A percentile compares a stretch with the other conserved stretches of the same genome.
phyloP scores from a whole-genome alignment of 2,329 filamentous ascomycete species.

The Alternaria triticina region DNA sequence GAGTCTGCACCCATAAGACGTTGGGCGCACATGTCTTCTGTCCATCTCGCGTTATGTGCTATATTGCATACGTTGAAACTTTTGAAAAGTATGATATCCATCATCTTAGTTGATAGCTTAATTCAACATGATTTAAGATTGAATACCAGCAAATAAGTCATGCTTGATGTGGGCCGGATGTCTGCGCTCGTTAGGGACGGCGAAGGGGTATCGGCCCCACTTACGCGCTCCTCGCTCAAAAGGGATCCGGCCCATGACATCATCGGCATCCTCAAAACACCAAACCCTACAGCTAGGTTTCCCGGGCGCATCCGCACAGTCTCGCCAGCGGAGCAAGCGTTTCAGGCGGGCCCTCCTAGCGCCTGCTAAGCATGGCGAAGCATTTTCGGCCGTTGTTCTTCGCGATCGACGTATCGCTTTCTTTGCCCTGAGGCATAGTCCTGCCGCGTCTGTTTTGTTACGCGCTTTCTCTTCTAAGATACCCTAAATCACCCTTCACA shows the following conservation, averaged over 20 bases:
- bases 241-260: slow-evolving; percentile 10
- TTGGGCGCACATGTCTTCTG: not conserved
- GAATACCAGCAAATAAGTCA: not conserved
- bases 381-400: not conserved
- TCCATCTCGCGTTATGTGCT: not conserved
- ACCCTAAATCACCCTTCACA: not conserved
- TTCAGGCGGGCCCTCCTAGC: not conserved
- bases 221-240: not conserved
- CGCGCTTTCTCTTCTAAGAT: slow-evolving; percentile 5
- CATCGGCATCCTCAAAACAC: slow-evolving; percentile 5
- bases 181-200: not conserved
- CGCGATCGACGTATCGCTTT: not conserved
- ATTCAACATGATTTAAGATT: not conserved
- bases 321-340: not conserved
- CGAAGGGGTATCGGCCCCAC: not conserved
- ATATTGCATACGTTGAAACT: not conserved
- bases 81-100: not conserved
- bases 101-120: not conserved
- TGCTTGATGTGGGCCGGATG: not conserved
- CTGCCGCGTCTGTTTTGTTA: not conserved
- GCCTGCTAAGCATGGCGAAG: slow-evolving; percentile 19
- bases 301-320: slow-evolving; percentile 7
- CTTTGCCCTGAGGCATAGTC: not conserved
- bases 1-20: not conserved
- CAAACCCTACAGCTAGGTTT: slow-evolving; percentile 1